Base-by-base conservation (phyloP, 2,329 filamentous ascomycete genomes). In the Paecilomyces niveus region DNA sequence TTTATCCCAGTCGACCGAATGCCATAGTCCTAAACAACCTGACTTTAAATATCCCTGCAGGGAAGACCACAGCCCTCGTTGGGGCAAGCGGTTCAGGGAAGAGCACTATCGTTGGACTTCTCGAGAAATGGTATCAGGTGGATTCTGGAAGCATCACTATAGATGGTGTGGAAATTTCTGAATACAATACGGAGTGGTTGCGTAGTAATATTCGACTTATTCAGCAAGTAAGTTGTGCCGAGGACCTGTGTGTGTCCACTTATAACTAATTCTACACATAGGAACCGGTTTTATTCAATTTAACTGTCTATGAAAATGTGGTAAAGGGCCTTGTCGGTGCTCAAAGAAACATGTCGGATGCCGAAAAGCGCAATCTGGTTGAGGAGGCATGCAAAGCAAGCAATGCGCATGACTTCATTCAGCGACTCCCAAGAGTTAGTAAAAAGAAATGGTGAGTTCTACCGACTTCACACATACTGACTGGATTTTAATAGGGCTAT, bases 81-180 rank as follows among this genome's bases (percentile, higher is more conserved):
- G 94, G 94, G 59, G 90, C 93, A 0, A 97, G 93, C 11, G 94
- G 93, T 10, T 95, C 89, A 39, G 94, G 94, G 54, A 99, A 97
- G 76, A 93, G 89, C 67, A 97, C 93, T 0, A 92, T 97, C 61
- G 89, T 97, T 29, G 93, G 92, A 11, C 80, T 99, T 18, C 86
- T 97, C 1, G 93, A 97, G 75, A 85, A 94, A 18, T 97, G 97
- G 73, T 99, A 99, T 72, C 86, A 92, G 59, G 93, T 93, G 0
- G 89, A 97, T 33, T 83, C 83, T 31, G 94, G 94, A 21, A 76
- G 83, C 21, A 86, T 97, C 0, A 82, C 87, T 59, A 79, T 99
- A 9, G 94, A 97, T 70, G 93, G 89, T 7, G 85, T 88, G 64
- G 89, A 96, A 70, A 86, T 96, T 58, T 85, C 84, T 66, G 87